Evolutionary conservation across 208 protist species (phyloP), one percentile per base, ranked within the genome.

Genomic region (Strigomonas galati): DNA sequence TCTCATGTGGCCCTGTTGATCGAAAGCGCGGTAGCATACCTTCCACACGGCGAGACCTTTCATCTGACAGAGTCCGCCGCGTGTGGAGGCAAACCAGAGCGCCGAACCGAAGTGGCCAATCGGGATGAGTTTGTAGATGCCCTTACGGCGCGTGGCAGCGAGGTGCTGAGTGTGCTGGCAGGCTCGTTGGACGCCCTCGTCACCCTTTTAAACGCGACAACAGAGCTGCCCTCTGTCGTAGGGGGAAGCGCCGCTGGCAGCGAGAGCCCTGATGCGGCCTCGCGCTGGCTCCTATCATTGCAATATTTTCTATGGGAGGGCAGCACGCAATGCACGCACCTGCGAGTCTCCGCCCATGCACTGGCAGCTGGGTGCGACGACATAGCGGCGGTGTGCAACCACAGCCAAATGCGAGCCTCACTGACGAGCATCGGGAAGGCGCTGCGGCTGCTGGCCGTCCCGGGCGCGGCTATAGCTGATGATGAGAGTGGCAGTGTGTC

Each of bases 301-400:
- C 78, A 91, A 44, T 62, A 71, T 30, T 86, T 93, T 58, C 85
- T 82, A 79, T 85, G 81, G 84, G 80, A 87, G 43, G 87, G 84
- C 35, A 77, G 81, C 61, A 46, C 49, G 9, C 35, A 72, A 1
- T 72, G 63, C 1, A 55, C 55, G 1, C 56, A 37, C 0, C 46
- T 93, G 57, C 65, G 75, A 43, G 2, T 32, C 2, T 62, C 69
- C 2, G 46, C 73, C 31, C 53, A 12, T 4, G 35, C 48, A 14
- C 57, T 93, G 21, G 43, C 62, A 26, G 10, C 60, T 15, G 49
- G 67, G 1, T 31, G 90, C n/a, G 43, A 40, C 23, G 62, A 84
- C 44, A 57, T 89, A 1, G 71, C 79, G 17, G 63, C 63, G 53
- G 65, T 56, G 32, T 84, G 72, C 32, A 57, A 72, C 51, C 76